Base-by-base conservation (phyloP, 2,329 filamentous ascomycete species). In the Pseudogymnoascus sp. region DNA sequence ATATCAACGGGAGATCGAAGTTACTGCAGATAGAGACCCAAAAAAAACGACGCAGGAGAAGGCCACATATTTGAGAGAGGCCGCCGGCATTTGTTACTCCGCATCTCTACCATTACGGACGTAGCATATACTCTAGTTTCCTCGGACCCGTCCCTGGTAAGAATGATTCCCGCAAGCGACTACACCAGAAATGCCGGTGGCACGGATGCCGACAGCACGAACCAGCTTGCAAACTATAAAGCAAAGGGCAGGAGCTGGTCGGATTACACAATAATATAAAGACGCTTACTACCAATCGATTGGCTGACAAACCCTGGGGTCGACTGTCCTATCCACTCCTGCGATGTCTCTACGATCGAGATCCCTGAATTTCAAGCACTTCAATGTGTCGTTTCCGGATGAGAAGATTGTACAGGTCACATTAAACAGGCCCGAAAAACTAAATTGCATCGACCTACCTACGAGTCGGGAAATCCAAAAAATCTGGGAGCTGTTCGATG, bases 401-500 rank as follows among this genome's bases (percentile, higher is more conserved):
- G 78, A 79, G 4, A 79, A 84, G 69, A 73, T 86, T 56, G 76
- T 86, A 11, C 79, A 86, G 47, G 79, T 85, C 29, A 85, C 82
- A 1, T 77, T 87, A 72, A 80, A 84, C 75, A 81, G 83, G 1
- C 82, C 84, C 5, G 70, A 74, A 19, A 77, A 81, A 67, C 80
- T 86, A 71, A 87, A 87, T 74, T 78, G 81, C 59, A 78, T 86
- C 68, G 10, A 69, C 63, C 42, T 68, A 69, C 64, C 62, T 65
- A 63, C 70, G 66, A 38, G 74, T 70, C 64, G 69, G 69, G 74
- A 79, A 62, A 76, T 80, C 63, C 74, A 78, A 62, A 64, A 69
- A 5, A 70, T 82, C 6, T 86, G 81, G 79, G 72, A 76, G 13
- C 86, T 83, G 80, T 87, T 82, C 72, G 86, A 89, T 69, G 72